Percentiles rank a stretch among this genome's conserved stretches.
These are phyloP conservation scores for Malus sylvestris DNA, from an alignment of 306 rosid species.

Conservation along the genomic window DNA sequence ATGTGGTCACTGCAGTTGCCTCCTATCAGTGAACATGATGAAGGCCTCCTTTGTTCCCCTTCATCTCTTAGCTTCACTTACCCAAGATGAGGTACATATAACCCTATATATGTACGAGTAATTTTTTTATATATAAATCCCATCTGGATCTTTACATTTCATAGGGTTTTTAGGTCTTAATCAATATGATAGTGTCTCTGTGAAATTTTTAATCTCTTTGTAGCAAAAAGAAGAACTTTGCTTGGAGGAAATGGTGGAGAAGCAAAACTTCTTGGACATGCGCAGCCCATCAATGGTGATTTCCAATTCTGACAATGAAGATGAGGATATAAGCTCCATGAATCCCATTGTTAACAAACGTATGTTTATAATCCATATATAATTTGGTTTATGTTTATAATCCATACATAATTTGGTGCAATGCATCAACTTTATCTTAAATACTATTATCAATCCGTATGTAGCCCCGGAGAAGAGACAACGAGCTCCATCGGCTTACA, in stretches of 20 bases:
- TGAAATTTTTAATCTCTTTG: background rate
- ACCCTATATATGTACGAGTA: too few relatives aligned
- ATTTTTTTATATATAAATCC: background rate
- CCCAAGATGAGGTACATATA: constrained; percentile 35
- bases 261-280: constrained; percentile 27
- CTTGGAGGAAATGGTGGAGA: constrained; percentile 35
- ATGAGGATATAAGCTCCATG: constrained; percentile 44
- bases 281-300: constrained; percentile 34
- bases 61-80: constrained; percentile 68
- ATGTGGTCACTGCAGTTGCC: constrained; percentile 86
- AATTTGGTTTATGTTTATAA: constrained; percentile 13
- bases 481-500: constrained; percentile 93
- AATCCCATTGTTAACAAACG: constrained; percentile 64
- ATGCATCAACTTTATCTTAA: background rate
- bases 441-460: background rate
- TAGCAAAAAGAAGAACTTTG: constrained; percentile 40
- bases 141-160: background rate
- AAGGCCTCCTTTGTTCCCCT: constrained; percentile 80
- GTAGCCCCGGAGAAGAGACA: constrained; percentile 93
- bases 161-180: background rate
- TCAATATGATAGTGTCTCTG: background rate
- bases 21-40: constrained; percentile 79
- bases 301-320: constrained; percentile 54
- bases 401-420: background rate
- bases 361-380: constrained; percentile 4